Conservation (phyloP, 2,329 filamentous ascomycete species). For the Arthrobotrys iridis region DNA sequence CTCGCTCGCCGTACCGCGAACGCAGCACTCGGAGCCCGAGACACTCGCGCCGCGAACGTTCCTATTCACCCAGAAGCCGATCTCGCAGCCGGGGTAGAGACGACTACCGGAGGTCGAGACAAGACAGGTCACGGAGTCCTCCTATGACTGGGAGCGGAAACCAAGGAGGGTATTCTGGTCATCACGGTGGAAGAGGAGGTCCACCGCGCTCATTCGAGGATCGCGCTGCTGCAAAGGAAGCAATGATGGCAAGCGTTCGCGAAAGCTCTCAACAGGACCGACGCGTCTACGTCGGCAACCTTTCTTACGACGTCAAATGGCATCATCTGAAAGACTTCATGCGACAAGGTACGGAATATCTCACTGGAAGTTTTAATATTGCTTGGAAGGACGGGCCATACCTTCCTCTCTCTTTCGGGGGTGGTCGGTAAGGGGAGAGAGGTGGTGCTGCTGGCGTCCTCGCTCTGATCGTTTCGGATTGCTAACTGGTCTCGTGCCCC, state of each 20-base stretch:
- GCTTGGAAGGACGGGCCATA: neutral
- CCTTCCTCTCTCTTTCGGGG: neutral
- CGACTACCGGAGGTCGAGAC: constrained; percentile 76
- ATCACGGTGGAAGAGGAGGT: constrained; percentile 66
- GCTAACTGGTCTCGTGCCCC: constrained; percentile 19
- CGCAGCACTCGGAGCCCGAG: constrained; percentile 80
- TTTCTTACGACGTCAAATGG: constrained; percentile 99
- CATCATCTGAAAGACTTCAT: constrained; percentile 99
- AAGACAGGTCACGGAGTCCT: constrained; percentile 80
- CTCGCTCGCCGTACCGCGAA: constrained; percentile 75
- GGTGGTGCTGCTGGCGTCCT: neutral
- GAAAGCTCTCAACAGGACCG: constrained; percentile 98
- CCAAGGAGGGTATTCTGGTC: constrained; percentile 75
- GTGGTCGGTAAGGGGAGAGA: neutral
- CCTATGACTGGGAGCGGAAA: constrained; percentile 80
- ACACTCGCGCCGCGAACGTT: constrained; percentile 72
- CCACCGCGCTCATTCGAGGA: constrained; percentile 84
- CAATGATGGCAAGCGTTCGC: constrained; percentile 94
- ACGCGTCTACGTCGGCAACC: constrained; percentile 98
- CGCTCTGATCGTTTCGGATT: neutral
- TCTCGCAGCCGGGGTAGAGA: constrained; percentile 74
- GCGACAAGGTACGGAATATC: constrained; percentile 79
- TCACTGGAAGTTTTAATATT: neutral
- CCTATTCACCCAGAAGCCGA: constrained; percentile 80
- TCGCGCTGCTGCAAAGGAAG: constrained; percentile 81